Conservation (phyloP, 2,329 filamentous ascomycete genomes). For the Drechslerella coelobrocha region DNA sequence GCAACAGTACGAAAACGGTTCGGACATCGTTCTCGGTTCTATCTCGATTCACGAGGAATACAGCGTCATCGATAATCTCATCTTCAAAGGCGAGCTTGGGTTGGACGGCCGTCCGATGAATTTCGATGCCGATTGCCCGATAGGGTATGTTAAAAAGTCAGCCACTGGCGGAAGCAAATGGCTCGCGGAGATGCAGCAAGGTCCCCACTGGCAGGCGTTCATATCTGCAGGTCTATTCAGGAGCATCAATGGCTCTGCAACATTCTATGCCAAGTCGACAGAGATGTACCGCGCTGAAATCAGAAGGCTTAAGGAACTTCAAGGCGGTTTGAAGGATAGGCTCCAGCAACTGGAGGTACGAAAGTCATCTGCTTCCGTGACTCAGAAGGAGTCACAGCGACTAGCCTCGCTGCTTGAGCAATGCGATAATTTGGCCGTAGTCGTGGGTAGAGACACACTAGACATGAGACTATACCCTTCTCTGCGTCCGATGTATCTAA, state of each 20-base stretch:
- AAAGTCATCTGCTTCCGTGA: background rate
- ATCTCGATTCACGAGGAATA: slow-evolving; percentile 16
- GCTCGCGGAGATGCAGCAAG: slow-evolving; percentile 7
- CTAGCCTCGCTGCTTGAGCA: slow-evolving; percentile 3
- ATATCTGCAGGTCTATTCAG: slow-evolving; percentile 6
- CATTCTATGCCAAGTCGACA: slow-evolving; percentile 17
- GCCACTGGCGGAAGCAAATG: slow-evolving; percentile 18
- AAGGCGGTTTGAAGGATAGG: slow-evolving; percentile 9
- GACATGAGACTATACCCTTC: background rate
- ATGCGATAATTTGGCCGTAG: slow-evolving; percentile 5
- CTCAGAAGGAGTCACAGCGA: background rate
- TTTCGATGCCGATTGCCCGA: slow-evolving; percentile 20
- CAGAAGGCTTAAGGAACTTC: background rate
- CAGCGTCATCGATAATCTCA: slow-evolving; percentile 12
- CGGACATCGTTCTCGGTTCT: slow-evolving; percentile 25
- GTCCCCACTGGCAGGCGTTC: background rate
- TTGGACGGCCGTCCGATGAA: background rate
- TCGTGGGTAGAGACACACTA: background rate
- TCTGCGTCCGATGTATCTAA: background rate
- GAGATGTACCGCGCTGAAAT: slow-evolving; percentile 16
- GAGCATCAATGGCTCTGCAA: slow-evolving; percentile 18
- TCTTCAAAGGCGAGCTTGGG: slow-evolving; percentile 5
- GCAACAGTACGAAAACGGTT: slow-evolving; percentile 5
- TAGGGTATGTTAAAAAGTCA: slow-evolving; percentile 27
- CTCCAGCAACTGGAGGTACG: background rate